phyloP scores from a whole-genome alignment of 2,329 filamentous ascomycete species.

The Coniella vitis region DNA sequence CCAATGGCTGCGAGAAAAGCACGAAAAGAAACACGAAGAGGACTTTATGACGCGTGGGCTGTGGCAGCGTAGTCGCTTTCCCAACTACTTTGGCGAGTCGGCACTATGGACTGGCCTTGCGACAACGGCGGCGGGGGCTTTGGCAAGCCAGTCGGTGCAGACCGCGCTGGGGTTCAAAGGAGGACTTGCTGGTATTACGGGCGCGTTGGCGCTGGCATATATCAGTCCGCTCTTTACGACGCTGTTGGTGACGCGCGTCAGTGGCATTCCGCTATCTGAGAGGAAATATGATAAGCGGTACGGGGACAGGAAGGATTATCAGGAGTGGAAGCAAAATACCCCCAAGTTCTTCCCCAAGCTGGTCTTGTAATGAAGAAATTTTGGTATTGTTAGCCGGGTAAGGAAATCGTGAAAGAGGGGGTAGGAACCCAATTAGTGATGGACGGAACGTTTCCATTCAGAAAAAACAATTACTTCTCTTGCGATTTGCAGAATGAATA shows the following conservation, averaged over 20 bases:
- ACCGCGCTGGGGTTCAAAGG: constrained; percentile 49
- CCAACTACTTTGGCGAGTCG: constrained; percentile 68
- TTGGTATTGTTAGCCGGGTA: background rate
- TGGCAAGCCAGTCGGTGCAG: constrained; percentile 48
- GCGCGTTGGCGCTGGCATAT: constrained; percentile 38
- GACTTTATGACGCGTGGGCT: constrained; percentile 58
- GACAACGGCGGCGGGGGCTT: constrained; percentile 47
- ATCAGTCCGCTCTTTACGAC: constrained; percentile 58
- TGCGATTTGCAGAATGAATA: no score
- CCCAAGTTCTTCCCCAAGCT: constrained; percentile 59
- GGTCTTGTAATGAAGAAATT: constrained; percentile 23
- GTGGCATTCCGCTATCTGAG: constrained; percentile 60
- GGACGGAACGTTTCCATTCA: no score
- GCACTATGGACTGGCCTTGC: constrained; percentile 65
- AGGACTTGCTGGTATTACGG: constrained; percentile 23
- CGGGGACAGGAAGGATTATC: constrained; percentile 57
- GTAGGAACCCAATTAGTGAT: no score
- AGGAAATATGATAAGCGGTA: constrained; percentile 61
- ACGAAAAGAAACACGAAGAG: constrained; percentile 59
- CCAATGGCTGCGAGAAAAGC: constrained; percentile 53
- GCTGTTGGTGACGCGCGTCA: constrained; percentile 56
- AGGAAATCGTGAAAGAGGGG: no score
- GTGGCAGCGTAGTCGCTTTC: constrained; percentile 53
- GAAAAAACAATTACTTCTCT: no score
- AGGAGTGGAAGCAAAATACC: constrained; percentile 60